Evolutionary conservation across 1,284 basidiomycete genomes (phyloP).

Genomic region (Cryptococcus hybrid): DNA sequence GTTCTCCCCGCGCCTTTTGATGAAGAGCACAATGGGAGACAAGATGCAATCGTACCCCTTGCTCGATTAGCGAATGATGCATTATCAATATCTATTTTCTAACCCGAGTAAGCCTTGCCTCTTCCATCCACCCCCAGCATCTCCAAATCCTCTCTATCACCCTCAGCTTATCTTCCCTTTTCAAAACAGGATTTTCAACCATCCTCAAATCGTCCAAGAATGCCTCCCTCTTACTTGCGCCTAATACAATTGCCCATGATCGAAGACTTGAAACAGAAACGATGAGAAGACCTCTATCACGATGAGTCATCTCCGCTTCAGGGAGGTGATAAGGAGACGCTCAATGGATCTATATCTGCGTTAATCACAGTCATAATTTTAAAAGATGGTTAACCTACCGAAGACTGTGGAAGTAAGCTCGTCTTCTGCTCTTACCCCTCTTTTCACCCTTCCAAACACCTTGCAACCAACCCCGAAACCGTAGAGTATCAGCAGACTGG

Average conservation of each 20-base stretch:
- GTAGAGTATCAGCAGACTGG: slow-evolving; percentile 79
- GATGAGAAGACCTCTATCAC: slow-evolving; percentile 52
- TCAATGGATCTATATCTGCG: slow-evolving; percentile 63
- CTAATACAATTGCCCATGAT: slow-evolving; percentile 46
- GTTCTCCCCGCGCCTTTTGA: too few relatives aligned
- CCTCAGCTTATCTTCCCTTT: slow-evolving; percentile 65
- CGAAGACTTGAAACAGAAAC: slow-evolving; percentile 49
- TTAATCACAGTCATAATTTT: background rate
- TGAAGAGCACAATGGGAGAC: too few relatives aligned
- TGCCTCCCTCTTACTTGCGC: slow-evolving; percentile 50
- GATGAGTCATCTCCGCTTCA: slow-evolving; percentile 48
- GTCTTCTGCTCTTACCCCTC: slow-evolving; percentile 43
- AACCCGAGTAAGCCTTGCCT: too few relatives aligned
- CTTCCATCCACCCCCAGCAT: slow-evolving; percentile 60
- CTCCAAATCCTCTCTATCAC: slow-evolving; percentile 90
- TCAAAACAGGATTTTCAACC: slow-evolving; percentile 69
- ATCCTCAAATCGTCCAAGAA: slow-evolving; percentile 84
- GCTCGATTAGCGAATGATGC: too few relatives aligned
- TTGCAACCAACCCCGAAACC: slow-evolving; percentile 60
- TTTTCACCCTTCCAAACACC: slow-evolving; percentile 54
- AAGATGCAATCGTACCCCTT: too few relatives aligned
- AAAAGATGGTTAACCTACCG: slow-evolving; percentile 32
- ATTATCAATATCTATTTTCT: too few relatives aligned
- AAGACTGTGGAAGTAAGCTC: slow-evolving; percentile 51
- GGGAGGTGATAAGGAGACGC: slow-evolving; percentile 57